phyloP scores from a whole-genome alignment of 345 rosid species.

The Salix arbutifolia region DNA sequence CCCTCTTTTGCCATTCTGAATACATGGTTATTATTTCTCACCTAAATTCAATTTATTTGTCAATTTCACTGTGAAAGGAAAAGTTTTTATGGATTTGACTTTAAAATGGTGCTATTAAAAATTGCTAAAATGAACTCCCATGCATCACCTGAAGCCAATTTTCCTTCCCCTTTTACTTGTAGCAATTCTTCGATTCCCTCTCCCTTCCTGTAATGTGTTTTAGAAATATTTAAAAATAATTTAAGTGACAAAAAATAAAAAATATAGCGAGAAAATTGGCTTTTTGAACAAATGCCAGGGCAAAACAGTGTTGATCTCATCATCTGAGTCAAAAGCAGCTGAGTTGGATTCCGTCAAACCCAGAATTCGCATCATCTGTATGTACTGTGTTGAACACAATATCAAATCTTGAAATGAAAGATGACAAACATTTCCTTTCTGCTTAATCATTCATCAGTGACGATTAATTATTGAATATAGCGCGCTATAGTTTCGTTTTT shows the following conservation, averaged over 20 bases:
- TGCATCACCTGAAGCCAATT: too few relatives aligned
- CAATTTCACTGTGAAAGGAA: background rate
- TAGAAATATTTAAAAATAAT: too few relatives aligned
- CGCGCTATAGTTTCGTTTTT: background rate
- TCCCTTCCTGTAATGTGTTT: too few relatives aligned
- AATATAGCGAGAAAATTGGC: too few relatives aligned
- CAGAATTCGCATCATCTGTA: background rate
- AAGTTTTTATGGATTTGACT: background rate
- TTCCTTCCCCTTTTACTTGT: too few relatives aligned
- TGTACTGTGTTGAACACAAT: background rate
- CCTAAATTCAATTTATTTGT: background rate
- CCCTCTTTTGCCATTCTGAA: background rate
- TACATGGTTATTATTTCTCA: background rate
- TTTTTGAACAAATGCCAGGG: too few relatives aligned
- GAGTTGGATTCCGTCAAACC: background rate
- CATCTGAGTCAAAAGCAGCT: background rate
- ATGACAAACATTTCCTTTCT: background rate
- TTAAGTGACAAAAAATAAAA: too few relatives aligned
- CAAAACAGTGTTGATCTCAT: too few relatives aligned
- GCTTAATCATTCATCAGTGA: background rate
- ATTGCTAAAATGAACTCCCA: background rate
- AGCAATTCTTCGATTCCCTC: too few relatives aligned
- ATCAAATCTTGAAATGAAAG: background rate
- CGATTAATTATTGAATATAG: background rate
- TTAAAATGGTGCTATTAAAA: background rate